A percentile compares a stretch with the other conserved stretches of the same genome.
Conservation (phyloP, 2,329 filamentous ascomycete genomes). For the Colletotrichum sp. region DNA sequence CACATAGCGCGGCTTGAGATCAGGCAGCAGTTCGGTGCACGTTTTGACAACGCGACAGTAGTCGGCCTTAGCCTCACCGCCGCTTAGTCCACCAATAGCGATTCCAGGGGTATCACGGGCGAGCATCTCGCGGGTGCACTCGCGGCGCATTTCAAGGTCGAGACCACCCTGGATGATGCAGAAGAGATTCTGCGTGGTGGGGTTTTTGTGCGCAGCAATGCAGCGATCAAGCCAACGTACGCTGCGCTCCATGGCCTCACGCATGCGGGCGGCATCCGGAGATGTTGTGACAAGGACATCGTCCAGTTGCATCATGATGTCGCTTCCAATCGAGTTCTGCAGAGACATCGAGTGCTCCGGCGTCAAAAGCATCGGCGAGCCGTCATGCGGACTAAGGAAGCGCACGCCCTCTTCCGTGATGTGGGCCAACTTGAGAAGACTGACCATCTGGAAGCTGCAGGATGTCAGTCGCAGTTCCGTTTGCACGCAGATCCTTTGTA, state of each 20-base stretch:
- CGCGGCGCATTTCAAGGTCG: slow-evolving; percentile 81
- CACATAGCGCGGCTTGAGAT: slow-evolving; percentile 95
- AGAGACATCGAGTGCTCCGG: slow-evolving; percentile 96
- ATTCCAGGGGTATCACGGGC: slow-evolving; percentile 92
- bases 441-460: slow-evolving; percentile 97
- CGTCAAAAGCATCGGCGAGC: slow-evolving; percentile 93
- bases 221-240: slow-evolving; percentile 96
- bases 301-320: slow-evolving; percentile 99
- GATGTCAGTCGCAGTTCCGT: slow-evolving; percentile 3
- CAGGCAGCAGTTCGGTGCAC: slow-evolving; percentile 84
- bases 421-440: slow-evolving; percentile 87
- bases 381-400: slow-evolving; percentile 96
- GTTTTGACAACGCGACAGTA: slow-evolving; percentile 90
- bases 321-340: slow-evolving; percentile 96
- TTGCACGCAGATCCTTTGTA: neutral
- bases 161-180: slow-evolving; percentile 98
- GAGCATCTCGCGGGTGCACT: slow-evolving; percentile 89
- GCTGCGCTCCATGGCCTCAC: slow-evolving; percentile 92
- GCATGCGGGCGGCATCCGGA: slow-evolving; percentile 85
- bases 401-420: slow-evolving; percentile 95
- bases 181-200: slow-evolving; percentile 88
- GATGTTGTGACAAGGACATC: slow-evolving; percentile 97
- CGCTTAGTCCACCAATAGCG: slow-evolving; percentile 92
- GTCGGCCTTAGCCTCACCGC: slow-evolving; percentile 91
- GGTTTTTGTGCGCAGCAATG: slow-evolving; percentile 86